phyloP scores from a whole-genome alignment of 2,329 filamentous ascomycete species.

The Leptographium flavum region DNA sequence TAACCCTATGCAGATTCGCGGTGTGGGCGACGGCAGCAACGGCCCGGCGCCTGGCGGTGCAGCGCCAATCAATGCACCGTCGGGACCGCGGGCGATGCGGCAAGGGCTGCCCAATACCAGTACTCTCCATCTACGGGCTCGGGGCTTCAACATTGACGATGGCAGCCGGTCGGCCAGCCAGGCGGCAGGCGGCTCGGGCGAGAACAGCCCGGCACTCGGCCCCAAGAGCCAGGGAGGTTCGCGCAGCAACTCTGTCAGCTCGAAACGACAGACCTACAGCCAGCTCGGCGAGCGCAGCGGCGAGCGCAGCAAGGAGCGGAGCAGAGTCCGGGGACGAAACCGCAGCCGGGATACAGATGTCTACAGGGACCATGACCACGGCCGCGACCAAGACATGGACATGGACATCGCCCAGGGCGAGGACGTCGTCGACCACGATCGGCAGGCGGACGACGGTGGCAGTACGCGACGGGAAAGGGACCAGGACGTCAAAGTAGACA shows the following conservation, averaged over 20 bases:
- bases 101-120: constrained; percentile 76
- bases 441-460: constrained; percentile 13
- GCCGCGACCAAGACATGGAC: background rate
- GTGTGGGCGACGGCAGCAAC: background rate
- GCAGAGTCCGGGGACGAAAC: background rate
- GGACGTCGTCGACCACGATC: constrained; percentile 13
- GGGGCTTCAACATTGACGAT: constrained; percentile 17
- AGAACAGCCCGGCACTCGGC: constrained; percentile 9
- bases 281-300: constrained; percentile 19
- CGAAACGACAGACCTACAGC: constrained; percentile 18
- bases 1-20: background rate
- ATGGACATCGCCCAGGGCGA: background rate
- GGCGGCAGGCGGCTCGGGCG: constrained; percentile 2
- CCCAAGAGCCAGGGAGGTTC: constrained; percentile 22
- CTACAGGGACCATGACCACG: background rate
- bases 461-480: constrained; percentile 12
- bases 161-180: constrained; percentile 12
- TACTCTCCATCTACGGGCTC: constrained; percentile 47
- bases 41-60: constrained; percentile 6
- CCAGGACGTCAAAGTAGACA: background rate
- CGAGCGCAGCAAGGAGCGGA: constrained; percentile 12
- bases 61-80: constrained; percentile 59
- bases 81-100: constrained; percentile 87
- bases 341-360: background rate
- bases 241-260: constrained; percentile 30